phyloP scores from a whole-genome alignment of 805 yeast species.

The Sugiyamaella chiloensis region DNA sequence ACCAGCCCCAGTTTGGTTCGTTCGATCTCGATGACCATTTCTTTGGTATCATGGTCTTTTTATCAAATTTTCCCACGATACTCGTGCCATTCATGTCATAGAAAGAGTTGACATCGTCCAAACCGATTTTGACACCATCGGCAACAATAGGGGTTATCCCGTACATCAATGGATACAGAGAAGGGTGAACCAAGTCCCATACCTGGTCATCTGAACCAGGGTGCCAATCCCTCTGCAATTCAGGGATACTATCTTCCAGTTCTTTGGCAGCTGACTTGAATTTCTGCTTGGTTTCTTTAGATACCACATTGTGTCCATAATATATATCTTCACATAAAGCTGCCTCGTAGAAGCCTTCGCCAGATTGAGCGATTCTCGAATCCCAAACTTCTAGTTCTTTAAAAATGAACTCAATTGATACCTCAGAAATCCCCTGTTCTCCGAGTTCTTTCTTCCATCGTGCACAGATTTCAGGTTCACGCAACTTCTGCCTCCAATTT shows the following conservation, averaged over 20 bases:
- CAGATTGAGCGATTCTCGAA: neutral
- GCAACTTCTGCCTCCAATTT: constrained; percentile 32
- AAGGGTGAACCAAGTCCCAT: constrained; percentile 42
- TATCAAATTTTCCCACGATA: constrained; percentile 8
- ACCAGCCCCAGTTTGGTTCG: constrained; percentile 8
- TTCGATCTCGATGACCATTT: too few species aligned
- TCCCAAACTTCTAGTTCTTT: constrained; percentile 29
- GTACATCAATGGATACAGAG: constrained; percentile 38
- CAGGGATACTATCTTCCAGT: constrained; percentile 12
- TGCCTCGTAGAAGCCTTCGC: neutral
- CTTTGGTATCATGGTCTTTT: neutral
- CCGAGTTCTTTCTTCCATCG: constrained; percentile 33
- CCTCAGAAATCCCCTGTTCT: constrained; percentile 18
- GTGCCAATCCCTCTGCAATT: constrained; percentile 35
- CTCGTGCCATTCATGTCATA: constrained; percentile 2
- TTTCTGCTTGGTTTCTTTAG: neutral
- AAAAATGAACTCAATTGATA: constrained; percentile 29
- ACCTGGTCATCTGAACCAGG: constrained; percentile 40
- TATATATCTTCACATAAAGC: neutral
- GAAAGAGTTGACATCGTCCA: neutral
- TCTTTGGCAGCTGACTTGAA: neutral
- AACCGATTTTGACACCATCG: neutral
- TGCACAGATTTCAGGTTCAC: constrained; percentile 25
- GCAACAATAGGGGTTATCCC: constrained; percentile 6
- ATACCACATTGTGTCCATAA: neutral